Percentiles rank a stretch among this genome's conserved stretches.
phyloP scores from a whole-genome alignment of 306 rosid genomes.

The Abrus pulchellus region DNA sequence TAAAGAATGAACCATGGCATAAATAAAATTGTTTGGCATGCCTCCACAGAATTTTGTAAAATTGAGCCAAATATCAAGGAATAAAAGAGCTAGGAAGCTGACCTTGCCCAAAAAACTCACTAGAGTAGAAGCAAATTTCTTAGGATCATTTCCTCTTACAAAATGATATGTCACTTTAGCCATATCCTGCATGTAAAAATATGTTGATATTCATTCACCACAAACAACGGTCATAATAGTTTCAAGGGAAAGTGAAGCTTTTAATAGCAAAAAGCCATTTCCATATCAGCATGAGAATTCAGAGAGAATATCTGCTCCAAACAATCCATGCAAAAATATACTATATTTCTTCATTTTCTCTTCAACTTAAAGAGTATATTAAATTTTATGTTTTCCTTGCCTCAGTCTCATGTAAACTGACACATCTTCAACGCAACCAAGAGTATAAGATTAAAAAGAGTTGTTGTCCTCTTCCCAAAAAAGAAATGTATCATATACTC shows the following conservation, averaged over 20 bases:
- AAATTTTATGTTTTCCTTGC: slow-evolving; percentile 31
- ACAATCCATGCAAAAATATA: slow-evolving; percentile 24
- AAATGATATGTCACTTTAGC: slow-evolving; percentile 81
- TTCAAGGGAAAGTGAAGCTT: slow-evolving; percentile 39
- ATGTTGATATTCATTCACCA: slow-evolving; percentile 20
- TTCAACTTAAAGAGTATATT: not conserved
- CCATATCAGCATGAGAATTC: not conserved
- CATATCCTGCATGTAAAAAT: slow-evolving; percentile 83
- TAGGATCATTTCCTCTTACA: slow-evolving; percentile 83
- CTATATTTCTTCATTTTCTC: not conserved
- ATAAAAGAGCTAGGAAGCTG: slow-evolving; percentile 27
- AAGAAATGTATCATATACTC: not conserved
- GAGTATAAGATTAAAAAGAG: not conserved
- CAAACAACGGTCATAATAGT: slow-evolving; percentile 26
- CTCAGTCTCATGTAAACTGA: slow-evolving; percentile 1
- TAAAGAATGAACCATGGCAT: slow-evolving; percentile 29
- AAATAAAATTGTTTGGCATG: slow-evolving; percentile 31
- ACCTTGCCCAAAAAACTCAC: slow-evolving; percentile 94
- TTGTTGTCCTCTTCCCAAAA: not conserved
- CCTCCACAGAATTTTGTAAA: slow-evolving; percentile 26
- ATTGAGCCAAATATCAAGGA: slow-evolving; percentile 34
- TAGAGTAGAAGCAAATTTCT: slow-evolving; percentile 78
- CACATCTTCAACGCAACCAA: slow-evolving; percentile 1
- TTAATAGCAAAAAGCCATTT: slow-evolving; percentile 37
- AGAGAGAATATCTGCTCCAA: slow-evolving; percentile 26